Evolutionary conservation across 2,329 filamentous ascomycete species (phyloP), one percentile per base, ranked within the genome.

Genomic region (Hypoxylon sp.): DNA sequence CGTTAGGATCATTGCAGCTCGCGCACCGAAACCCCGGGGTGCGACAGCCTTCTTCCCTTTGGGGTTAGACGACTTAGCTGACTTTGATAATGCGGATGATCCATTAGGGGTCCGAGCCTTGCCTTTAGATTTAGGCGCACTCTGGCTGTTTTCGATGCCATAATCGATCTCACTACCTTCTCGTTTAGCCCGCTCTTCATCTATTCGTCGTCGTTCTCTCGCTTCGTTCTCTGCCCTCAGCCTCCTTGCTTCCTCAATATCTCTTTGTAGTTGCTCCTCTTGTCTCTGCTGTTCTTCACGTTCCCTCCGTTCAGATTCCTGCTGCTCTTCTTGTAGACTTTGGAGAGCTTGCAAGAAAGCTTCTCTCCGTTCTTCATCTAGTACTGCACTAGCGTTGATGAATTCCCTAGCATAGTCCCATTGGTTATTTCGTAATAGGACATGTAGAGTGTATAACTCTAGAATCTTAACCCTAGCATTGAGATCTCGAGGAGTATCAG

Each of bases 321-420:
- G 87, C 75, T 92, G 93, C 76, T 97, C 94, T 72, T 97, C 94
- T 74, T 92, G 91, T 31, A 98, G 83, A 58, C 89, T 91, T 77
- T 97, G 89, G 15, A 98, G 84, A 3, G 94, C 95, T 74, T 95
- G 91, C 15, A 97, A 82, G 78, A 98, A 98, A 0, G 93, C 91
- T 74, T 98, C 93, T 69, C 93, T 90, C 48, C 93, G 89, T 82
- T 98, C 96, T 57, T 98, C 95, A 78, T 98, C 95, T 1, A 99
- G 86, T 27, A 97, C 89, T 51, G 95, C 90, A 78, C 91, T 96
- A 76, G 93, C 89, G 75, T 86, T 89, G 76, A 98, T 97, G 79
- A 98, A 98, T 74, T 97, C 93, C 66, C 89, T 88, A 3, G 96
- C 93, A 75, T 98, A 98, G 65, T 97, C 93, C 96, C 96, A 99